Percentiles rank a stretch among this genome's conserved stretches.
These are phyloP conservation scores for Zopfochytrium polystomum DNA, from an alignment of 371 early-diverging fungal species.

Conservation along the genomic window DNA sequence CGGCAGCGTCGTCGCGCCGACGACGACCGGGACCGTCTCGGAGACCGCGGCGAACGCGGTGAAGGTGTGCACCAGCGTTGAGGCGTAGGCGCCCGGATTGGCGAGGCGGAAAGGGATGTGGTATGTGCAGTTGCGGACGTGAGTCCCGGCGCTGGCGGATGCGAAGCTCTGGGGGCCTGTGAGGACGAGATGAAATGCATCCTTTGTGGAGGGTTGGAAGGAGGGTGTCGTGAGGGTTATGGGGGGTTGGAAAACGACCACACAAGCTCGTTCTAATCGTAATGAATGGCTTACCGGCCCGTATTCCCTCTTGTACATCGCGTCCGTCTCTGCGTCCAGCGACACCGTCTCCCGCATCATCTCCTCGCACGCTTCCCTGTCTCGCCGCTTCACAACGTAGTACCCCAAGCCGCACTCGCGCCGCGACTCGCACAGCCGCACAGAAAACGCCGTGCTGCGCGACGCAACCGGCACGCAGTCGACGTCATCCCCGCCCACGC, in stretches of 20 bases:
- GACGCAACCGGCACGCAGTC: constrained; percentile 1
- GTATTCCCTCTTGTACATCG: constrained; percentile 8
- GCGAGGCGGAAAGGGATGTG: constrained; percentile 14
- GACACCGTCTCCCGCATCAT: constrained; percentile 3
- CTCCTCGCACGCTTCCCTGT: not conserved
- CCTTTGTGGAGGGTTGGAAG: constrained; percentile 2
- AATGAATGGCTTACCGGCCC: constrained; percentile 7
- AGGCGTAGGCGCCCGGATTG: constrained; percentile 8
- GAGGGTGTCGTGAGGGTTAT: not conserved
- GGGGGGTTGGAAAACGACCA: not conserved
- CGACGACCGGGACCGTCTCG: not conserved
- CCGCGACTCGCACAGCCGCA: constrained; percentile 12
- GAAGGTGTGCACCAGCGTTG: constrained; percentile 5
- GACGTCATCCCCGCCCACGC: too few relatives aligned
- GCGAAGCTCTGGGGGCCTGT: constrained; percentile 5
- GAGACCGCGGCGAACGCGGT: constrained; percentile 4
- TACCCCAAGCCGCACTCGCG: constrained; percentile 16
- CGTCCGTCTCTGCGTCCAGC: constrained; percentile 8
- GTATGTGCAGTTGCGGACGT: constrained; percentile 17
- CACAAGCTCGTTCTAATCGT: not conserved
- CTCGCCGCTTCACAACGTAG: not conserved
- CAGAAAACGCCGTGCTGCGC: not conserved
- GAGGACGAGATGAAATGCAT: constrained; percentile 12
- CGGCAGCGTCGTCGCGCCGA: too few relatives aligned
- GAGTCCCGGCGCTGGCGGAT: constrained; percentile 3